Percentiles rank a stretch among this genome's conserved stretches.
phyloP scores from a whole-genome alignment of 2,329 filamentous ascomycete species.

The Exophiala dermatitidis region DNA sequence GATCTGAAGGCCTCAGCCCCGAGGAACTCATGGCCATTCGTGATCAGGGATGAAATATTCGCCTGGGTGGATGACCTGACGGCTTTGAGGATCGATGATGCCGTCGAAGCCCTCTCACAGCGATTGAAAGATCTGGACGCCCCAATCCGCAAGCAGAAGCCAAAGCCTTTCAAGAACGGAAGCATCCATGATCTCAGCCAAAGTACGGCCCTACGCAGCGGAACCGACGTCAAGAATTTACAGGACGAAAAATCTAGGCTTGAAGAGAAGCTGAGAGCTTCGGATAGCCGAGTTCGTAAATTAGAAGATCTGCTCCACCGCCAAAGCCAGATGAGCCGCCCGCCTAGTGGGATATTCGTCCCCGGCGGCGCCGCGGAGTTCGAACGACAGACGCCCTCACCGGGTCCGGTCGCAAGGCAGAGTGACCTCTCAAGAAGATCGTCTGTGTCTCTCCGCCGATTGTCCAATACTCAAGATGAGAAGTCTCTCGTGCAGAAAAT shows the following conservation, averaged over 20 bases:
- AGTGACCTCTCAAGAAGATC: slow-evolving; percentile 51
- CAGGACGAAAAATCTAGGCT: slow-evolving; percentile 73
- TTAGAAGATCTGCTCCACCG: slow-evolving; percentile 88
- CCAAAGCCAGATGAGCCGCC: slow-evolving; percentile 55
- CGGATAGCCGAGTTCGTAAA: slow-evolving; percentile 80
- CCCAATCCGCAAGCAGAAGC: slow-evolving; percentile 78
- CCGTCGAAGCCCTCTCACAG: slow-evolving; percentile 66
- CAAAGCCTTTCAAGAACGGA: slow-evolving; percentile 88
- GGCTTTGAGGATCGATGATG: slow-evolving; percentile 55
- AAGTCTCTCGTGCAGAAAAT: slow-evolving; percentile 57
- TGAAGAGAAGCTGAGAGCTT: slow-evolving; percentile 69
- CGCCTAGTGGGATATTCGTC: slow-evolving; percentile 46
- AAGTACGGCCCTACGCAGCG: slow-evolving; percentile 74
- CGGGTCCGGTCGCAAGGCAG: slow-evolving; percentile 29
- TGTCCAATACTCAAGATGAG: slow-evolving; percentile 53
- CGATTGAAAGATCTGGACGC: slow-evolving; percentile 70
- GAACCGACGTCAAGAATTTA: slow-evolving; percentile 69
- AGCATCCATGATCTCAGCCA: slow-evolving; percentile 90
- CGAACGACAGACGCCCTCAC: slow-evolving; percentile 33
- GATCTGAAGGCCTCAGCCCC: slow-evolving; percentile 80
- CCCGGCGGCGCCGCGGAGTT: slow-evolving; percentile 35
- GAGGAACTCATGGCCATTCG: slow-evolving; percentile 70
- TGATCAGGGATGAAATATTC: slow-evolving; percentile 68
- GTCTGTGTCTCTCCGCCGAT: slow-evolving; percentile 55
- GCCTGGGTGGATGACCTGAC: slow-evolving; percentile 63